phyloP scores from a whole-genome alignment of 2,329 filamentous ascomycete genomes.

The Aureobasidium leucospermi region DNA sequence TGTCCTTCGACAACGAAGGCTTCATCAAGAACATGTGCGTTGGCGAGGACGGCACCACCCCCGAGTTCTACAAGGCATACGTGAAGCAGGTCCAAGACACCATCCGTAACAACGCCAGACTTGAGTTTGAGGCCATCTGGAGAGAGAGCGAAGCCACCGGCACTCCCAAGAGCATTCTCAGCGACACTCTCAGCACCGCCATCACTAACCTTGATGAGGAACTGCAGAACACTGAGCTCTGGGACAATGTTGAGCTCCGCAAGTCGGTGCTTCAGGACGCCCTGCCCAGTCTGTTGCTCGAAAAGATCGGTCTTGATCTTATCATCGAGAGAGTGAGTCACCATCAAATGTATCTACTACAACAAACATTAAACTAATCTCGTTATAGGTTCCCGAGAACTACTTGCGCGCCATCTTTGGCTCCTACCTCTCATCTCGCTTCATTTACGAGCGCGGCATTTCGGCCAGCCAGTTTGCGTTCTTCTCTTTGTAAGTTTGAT shows the following conservation, averaged over 20 bases:
- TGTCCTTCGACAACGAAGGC: constrained; percentile 84
- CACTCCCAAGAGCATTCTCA: constrained; percentile 73
- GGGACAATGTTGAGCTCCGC: constrained; percentile 74
- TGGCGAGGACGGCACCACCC: constrained; percentile 64
- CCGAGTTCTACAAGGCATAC: constrained; percentile 87
- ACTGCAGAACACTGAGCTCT: constrained; percentile 85
- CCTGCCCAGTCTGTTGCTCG: constrained; percentile 71
- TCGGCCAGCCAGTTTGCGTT: constrained; percentile 94
- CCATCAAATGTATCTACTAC: background rate
- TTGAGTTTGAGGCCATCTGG: constrained; percentile 99
- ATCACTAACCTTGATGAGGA: constrained; percentile 98
- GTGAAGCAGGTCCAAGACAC: constrained; percentile 85
- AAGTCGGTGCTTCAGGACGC: constrained; percentile 75
- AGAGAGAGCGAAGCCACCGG: constrained; percentile 81
- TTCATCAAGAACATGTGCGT: constrained; percentile 96
- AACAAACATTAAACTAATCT: background rate
- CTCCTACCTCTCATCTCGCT: constrained; percentile 87
- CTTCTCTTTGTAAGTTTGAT: constrained; percentile 43
- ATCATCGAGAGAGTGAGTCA: constrained; percentile 67
- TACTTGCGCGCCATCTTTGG: constrained; percentile 95
- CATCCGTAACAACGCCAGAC: constrained; percentile 81
- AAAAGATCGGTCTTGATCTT: constrained; percentile 85
- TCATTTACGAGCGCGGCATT: constrained; percentile 93
- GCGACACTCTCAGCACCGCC: constrained; percentile 80
- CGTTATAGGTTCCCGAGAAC: constrained; percentile 65